phyloP scores from a whole-genome alignment of 768 basidiomycete species.

The Filobasidium floriforme region DNA sequence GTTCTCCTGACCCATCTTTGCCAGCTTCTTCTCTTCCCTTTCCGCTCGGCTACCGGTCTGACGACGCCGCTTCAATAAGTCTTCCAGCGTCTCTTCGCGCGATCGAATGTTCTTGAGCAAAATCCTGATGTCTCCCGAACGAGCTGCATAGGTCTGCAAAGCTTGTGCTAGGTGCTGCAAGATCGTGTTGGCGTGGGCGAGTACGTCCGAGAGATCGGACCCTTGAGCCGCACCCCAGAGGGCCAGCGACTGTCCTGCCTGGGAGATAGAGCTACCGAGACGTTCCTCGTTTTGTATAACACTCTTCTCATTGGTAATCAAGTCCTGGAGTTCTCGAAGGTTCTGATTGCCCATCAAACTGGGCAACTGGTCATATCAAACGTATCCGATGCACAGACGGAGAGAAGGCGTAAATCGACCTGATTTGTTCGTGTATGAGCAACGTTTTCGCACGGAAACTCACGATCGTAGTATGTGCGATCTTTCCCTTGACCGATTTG shows the following conservation, averaged over 20 bases:
- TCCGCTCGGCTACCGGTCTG: slow-evolving; percentile 65
- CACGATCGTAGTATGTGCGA: slow-evolving; percentile 24
- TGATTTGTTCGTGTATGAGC: neutral
- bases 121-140: slow-evolving; percentile 61
- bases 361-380: slow-evolving; percentile 10
- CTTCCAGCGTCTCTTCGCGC: slow-evolving; percentile 73
- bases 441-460: neutral
- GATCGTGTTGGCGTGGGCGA: slow-evolving; percentile 62
- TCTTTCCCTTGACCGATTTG: slow-evolving; percentile 20
- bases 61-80: slow-evolving; percentile 63
- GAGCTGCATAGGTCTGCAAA: slow-evolving; percentile 60
- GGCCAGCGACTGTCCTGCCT: slow-evolving; percentile 39
- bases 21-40: slow-evolving; percentile 75
- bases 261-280: slow-evolving; percentile 29
- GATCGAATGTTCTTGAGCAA: slow-evolving; percentile 76
- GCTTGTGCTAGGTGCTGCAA: slow-evolving; percentile 62
- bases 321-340: slow-evolving; percentile 30
- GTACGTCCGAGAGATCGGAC: slow-evolving; percentile 53
- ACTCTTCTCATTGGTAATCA: slow-evolving; percentile 80
- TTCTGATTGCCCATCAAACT: slow-evolving; percentile 20
- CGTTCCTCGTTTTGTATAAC: slow-evolving; percentile 50
- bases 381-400: neutral
- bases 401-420: neutral
- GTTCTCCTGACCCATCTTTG: slow-evolving; percentile 81
- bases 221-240: slow-evolving; percentile 46